phyloP scores from a whole-genome alignment of 1,284 basidiomycete species.

The Coniferiporia sulphurascens region DNA sequence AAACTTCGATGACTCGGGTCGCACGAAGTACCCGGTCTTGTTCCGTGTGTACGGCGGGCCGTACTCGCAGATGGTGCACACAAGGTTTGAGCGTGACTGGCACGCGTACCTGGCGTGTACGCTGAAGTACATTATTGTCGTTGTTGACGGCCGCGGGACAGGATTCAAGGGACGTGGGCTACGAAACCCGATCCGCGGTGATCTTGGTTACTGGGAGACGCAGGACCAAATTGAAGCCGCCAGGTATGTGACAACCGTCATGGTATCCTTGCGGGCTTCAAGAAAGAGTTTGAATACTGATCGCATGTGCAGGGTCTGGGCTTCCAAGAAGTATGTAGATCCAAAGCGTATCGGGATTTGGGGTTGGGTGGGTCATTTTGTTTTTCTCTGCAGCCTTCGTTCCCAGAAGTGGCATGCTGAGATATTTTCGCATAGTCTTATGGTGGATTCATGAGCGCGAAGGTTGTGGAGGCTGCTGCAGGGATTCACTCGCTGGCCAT shows the following conservation, averaged over 20 bases:
- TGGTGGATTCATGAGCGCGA: conserved; percentile 90
- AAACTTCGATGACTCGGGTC: conserved; percentile 86
- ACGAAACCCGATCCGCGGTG: conserved; percentile 78
- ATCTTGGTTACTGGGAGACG: conserved; percentile 85
- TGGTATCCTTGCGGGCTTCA: neutral
- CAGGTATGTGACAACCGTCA: conserved; percentile 34
- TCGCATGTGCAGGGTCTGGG: conserved; percentile 53
- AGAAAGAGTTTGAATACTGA: neutral
- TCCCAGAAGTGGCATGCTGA: neutral
- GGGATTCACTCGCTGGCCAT: conserved; percentile 87
- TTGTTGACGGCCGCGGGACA: conserved; percentile 92
- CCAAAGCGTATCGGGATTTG: conserved; percentile 84
- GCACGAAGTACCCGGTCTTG: conserved; percentile 90
- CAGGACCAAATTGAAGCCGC: conserved; percentile 86
- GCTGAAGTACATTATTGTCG: conserved; percentile 81
- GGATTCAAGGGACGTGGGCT: conserved; percentile 83
- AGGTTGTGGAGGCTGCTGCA: conserved; percentile 82
- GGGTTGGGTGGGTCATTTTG: conserved; percentile 73
- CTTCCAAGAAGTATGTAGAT: conserved; percentile 74
- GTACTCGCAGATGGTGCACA: conserved; percentile 71
- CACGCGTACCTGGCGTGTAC: conserved; percentile 81
- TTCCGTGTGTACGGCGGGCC: conserved; percentile 95
- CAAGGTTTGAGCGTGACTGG: conserved; percentile 73
- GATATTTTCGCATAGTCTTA: conserved; percentile 57
- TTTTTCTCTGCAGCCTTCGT: neutral